Evolutionary conservation across 306 rosid genomes (phyloP), one percentile per base, ranked within the genome.

Genomic region (Corylus avellana): DNA sequence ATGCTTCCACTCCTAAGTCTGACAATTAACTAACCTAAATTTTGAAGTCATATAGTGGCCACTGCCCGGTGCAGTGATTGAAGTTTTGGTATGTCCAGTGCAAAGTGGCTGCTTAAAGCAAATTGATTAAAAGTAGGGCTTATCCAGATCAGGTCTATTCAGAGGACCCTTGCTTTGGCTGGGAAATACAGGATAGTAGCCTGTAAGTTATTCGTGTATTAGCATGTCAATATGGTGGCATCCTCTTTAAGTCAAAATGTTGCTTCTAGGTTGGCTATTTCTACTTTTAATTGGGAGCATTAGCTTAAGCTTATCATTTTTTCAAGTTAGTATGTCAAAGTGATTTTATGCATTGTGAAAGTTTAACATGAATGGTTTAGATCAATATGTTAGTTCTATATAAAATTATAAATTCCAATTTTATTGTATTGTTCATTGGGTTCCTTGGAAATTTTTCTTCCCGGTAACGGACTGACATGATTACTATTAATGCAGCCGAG

Each of bases 401-500:
- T 7, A 32, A 63, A 12, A 63, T 63, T 63, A 32, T 63, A 17
- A 13, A 35, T 3, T 16, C 46, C 7, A 63, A 13, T 32, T 63
- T 63, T 35, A 25, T 63, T 63, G 4, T 37, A 64, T 17, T 35
- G 20, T 35, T 13, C 18, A 32, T 54, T 1, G 9, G 51, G 20
- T 57, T 18, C 63, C 20, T 54, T 29, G 49, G 46, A 16, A 25
- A 27, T 54, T 53, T 79, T 42, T 74, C 22, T 44, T 42, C 66
- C 27, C 58, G 70, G 46, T 84, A 70, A 64, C 63, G 39, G 68
- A 47, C 57, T 73, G 68, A 70, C 77, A 20, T 56, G 70, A 57
- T 35, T 81, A 61, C 80, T 27, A 14, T 78, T 39, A 39, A 22
- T 81, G 82, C 81, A 81, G 87, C 66, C 32, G 51, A 74, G 71